Evolutionary conservation across 345 rosid genomes (phyloP).

Genomic region (Melastoma malabathricum): DNA sequence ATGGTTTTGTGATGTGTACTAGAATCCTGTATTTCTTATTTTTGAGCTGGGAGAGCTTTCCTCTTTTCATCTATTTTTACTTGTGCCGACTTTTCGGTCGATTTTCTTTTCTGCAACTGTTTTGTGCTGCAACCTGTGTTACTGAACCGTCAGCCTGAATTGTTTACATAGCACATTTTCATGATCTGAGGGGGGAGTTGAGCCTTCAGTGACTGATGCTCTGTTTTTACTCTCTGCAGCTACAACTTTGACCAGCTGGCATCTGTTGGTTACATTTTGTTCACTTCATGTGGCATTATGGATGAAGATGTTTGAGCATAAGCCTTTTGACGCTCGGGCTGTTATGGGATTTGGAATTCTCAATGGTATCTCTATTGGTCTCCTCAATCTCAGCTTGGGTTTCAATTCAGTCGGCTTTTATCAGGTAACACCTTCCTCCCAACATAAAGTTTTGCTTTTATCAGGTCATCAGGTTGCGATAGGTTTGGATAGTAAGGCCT

Average conservation of each 20-base stretch:
- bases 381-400: constrained; percentile 94
- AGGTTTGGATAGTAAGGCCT: no score
- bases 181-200: no score
- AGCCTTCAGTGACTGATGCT: neutral
- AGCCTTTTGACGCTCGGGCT: constrained; percentile 98
- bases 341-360: constrained; percentile 99
- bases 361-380: constrained; percentile 95
- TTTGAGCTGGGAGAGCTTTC: no score
- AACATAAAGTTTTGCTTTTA: neutral
- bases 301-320: constrained; percentile 97
- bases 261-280: constrained; percentile 96
- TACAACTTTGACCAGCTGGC: constrained; percentile 99
- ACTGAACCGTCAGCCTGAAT: no score
- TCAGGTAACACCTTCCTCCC: constrained; percentile 46
- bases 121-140: no score
- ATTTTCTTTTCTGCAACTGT: no score
- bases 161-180: no score
- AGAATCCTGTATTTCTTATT: no score
- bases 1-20: no score
- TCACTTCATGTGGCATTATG: constrained; percentile 97
- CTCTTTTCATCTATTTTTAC: no score
- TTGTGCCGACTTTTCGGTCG: no score
- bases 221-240: constrained; percentile 32
- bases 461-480: neutral
- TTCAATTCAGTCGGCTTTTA: constrained; percentile 99